Evolutionary conservation across 2,329 filamentous ascomycete genomes (phyloP), one percentile per base, ranked within the genome.

Genomic region (Trichoderma polysporum): DNA sequence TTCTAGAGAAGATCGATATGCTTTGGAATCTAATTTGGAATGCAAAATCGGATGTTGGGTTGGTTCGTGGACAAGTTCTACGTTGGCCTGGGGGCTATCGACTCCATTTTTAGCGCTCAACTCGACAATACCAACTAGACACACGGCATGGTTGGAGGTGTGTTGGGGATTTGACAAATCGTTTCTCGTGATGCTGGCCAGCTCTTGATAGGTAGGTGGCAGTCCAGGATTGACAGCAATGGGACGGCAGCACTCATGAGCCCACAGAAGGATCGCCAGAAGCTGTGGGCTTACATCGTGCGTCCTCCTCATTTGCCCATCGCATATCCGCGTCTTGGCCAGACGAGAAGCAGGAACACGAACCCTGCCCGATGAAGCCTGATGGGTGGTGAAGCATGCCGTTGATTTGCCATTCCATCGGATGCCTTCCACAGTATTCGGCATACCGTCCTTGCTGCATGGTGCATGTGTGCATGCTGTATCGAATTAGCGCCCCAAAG

Each of bases 1-100:
- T 58, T 66, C 62, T 19, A 66, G 31, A 66, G 62, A 66, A 66
- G 62, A 66, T 66, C 62, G 41, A 58, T 50, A 15, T 64, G 22
- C 50, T 54, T 47, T 64, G 61, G 61, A 64, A 56, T 64, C 61
- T 35, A 27, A 47, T 56, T 25, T 64, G 61, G 61, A 64, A 64
- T 64, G 61, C 17, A 47, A 54, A 45, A 25, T 22, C 27, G 37
- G 41, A 15, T 33, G 61, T 64, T 64, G 61, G 60, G 35, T 56
- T 56, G 53, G 53, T 39, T 27, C 53, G 25, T 29, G 25, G 49
- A 31, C 50, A 47, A 47, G 8, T 33, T 41, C 29, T 54, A 33
- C 37, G 50, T 56, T 64, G 61, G 61, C n/a, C 22, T 41, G 45
- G 50, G 50, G 33, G 29, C 37, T 54, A 8, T 29, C 19, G 50